Percentiles rank a stretch among this genome's conserved stretches.
phyloP scores from a whole-genome alignment of 768 basidiomycete genomes.

The Sarcodon aspratus region DNA sequence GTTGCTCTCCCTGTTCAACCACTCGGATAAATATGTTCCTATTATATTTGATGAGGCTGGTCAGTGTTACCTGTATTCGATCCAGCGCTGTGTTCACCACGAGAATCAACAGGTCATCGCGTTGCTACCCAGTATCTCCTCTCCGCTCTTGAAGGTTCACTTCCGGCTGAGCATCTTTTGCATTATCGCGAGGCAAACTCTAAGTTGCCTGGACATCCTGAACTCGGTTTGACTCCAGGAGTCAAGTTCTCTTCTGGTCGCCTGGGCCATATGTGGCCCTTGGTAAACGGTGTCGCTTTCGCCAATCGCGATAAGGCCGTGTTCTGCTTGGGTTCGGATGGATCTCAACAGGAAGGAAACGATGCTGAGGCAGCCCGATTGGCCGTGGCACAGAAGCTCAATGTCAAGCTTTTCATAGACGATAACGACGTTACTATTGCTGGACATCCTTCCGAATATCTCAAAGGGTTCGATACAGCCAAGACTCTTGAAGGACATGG shows the following conservation, averaged over 20 bases:
- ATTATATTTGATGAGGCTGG: constrained; percentile 78
- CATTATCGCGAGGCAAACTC: constrained; percentile 83
- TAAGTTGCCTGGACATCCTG: constrained; percentile 82
- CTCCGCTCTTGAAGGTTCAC: constrained; percentile 59
- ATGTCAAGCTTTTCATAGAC: constrained; percentile 81
- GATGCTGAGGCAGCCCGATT: constrained; percentile 85
- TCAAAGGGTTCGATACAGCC: constrained; percentile 62
- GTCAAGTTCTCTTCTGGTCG: constrained; percentile 92
- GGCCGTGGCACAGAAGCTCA: constrained; percentile 73
- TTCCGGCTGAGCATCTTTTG: constrained; percentile 67
- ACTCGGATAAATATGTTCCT: constrained; percentile 50
- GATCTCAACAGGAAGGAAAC: constrained; percentile 86
- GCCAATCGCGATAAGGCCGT: constrained; percentile 69
- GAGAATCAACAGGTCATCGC: constrained; percentile 51
- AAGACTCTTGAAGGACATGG: constrained; percentile 78
- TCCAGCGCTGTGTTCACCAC: constrained; percentile 3
- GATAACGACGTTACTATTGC: constrained; percentile 90
- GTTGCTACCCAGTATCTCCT: constrained; percentile 87
- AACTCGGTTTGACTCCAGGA: constrained; percentile 83
- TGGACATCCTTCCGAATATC: constrained; percentile 82
- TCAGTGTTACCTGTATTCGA: constrained; percentile 20
- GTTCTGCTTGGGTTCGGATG: constrained; percentile 82
- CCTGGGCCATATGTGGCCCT: constrained; percentile 84
- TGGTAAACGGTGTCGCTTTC: constrained; percentile 77
- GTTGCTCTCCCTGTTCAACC: constrained; percentile 61